These are phyloP conservation scores for Pythium phragmiticola DNA, from an alignment of 352 stramenopile species.

Conservation along the genomic window DNA sequence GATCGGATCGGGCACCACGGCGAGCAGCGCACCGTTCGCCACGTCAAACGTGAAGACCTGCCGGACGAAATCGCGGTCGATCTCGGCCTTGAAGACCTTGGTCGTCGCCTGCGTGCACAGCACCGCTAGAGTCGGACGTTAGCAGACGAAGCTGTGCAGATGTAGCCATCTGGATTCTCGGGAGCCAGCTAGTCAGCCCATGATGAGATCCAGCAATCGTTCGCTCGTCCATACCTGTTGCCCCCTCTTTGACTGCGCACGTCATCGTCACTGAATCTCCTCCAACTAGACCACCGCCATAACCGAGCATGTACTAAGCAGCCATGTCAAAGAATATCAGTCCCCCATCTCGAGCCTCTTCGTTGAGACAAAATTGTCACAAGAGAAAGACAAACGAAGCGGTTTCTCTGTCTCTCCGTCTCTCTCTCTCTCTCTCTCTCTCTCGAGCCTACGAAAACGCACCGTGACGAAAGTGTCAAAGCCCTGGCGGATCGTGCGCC, in stretches of 20 bases:
- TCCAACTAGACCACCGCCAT: constrained; percentile 77
- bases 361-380: not conserved
- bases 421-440: not conserved
- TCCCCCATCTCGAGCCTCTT: not conserved
- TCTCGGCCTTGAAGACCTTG: constrained; percentile 83
- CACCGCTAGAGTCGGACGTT: constrained; percentile 30
- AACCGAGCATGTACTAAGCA: constrained; percentile 77
- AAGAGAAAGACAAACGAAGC: constrained; percentile 2
- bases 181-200: constrained; percentile 12
- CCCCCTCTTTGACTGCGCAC: constrained; percentile 42
- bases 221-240: constrained; percentile 41
- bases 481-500: constrained; percentile 49
- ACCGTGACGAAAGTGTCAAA: constrained; percentile 81
- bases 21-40: constrained; percentile 52
- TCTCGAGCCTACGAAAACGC: constrained; percentile 6
- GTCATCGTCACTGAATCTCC: constrained; percentile 68
- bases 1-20: constrained; percentile 74
- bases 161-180: constrained; percentile 21
- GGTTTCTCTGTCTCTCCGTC: not conserved
- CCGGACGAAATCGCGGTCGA: constrained; percentile 38
- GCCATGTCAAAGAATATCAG: constrained; percentile 3
- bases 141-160: not conserved
- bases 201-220: constrained; percentile 2
- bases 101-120: constrained; percentile 81
- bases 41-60: constrained; percentile 61